A percentile compares a stretch with the other conserved stretches of the same genome.
Conservation (phyloP, 805 yeast species). For the Metschnikowia continentalis region DNA sequence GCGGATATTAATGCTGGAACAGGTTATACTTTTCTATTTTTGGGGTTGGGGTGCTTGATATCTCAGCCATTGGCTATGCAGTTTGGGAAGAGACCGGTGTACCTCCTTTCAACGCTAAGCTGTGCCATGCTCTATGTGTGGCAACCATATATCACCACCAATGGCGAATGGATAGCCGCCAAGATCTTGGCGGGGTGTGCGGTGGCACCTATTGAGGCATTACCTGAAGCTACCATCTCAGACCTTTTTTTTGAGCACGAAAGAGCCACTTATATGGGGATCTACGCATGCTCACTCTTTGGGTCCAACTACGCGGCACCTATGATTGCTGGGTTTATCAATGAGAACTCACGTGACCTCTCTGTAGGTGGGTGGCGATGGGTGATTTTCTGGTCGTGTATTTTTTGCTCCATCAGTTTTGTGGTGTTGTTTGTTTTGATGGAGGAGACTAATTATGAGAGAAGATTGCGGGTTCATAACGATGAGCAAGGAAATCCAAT, state of each 20-base stretch:
- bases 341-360: constrained; percentile 9
- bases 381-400: constrained; percentile 16
- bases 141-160: constrained; percentile 36
- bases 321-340: constrained; percentile 18
- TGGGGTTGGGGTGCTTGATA: constrained; percentile 41
- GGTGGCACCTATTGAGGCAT: constrained; percentile 44
- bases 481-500: constrained; percentile 7
- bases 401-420: constrained; percentile 8
- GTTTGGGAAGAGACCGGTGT: constrained; percentile 47
- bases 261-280: constrained; percentile 19
- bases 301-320: constrained; percentile 15
- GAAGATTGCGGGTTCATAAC: constrained; percentile 9
- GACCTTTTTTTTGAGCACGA: constrained; percentile 52
- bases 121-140: constrained; percentile 38
- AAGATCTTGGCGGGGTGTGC: constrained; percentile 18
- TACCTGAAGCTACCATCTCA: constrained; percentile 46
- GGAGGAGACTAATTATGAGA: constrained; percentile 17
- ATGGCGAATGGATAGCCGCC: constrained; percentile 20
- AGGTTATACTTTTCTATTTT: constrained; percentile 13
- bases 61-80: constrained; percentile 50
- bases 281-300: constrained; percentile 24
- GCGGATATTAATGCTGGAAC: constrained; percentile 16
- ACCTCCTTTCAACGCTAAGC: constrained; percentile 35
- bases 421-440: constrained; percentile 15
- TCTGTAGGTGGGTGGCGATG: constrained; percentile 15